phyloP scores from a whole-genome alignment of 768 basidiomycete genomes.

The Mycena filopes region DNA sequence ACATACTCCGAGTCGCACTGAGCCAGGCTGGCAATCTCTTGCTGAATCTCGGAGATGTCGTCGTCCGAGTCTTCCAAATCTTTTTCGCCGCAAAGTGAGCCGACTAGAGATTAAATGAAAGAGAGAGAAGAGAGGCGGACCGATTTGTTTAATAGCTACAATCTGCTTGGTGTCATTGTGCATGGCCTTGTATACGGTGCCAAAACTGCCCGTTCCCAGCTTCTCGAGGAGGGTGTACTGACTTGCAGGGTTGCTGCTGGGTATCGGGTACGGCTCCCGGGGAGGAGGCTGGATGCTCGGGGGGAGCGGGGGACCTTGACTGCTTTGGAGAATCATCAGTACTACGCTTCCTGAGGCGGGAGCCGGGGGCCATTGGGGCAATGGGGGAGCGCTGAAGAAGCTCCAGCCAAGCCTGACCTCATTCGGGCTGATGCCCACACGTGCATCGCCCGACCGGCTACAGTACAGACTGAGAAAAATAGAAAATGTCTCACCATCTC shows the following conservation, averaged over 20 bases:
- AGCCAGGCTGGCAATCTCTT: conserved; percentile 96
- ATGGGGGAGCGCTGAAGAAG: conserved; percentile 32
- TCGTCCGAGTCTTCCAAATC: conserved; percentile 99
- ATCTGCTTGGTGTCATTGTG: conserved; percentile 94
- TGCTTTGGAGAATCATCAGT: conserved; percentile 54
- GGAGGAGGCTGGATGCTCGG: conserved; percentile 52
- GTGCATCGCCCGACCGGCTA: conserved; percentile 10
- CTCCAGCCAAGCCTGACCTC: conserved; percentile 39
- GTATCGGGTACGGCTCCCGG: conserved; percentile 74
- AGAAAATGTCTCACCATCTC: no score
- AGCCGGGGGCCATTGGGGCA: conserved; percentile 58
- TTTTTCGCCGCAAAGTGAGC: conserved; percentile 41
- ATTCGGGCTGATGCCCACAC: conserved; percentile 30
- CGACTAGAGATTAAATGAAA: conserved; percentile 24
- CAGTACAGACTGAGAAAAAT: no score
- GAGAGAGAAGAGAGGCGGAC: conserved; percentile 55
- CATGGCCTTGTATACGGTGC: conserved; percentile 96
- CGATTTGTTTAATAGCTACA: conserved; percentile 98
- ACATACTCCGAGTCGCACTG: conserved; percentile 97
- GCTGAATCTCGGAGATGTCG: conserved; percentile 98
- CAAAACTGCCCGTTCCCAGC: conserved; percentile 97
- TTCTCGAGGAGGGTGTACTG: conserved; percentile 95
- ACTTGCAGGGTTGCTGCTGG: conserved; percentile 83
- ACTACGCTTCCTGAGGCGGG: conserved; percentile 56
- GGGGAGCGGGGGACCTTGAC: conserved; percentile 63